Evolutionary conservation across 192 early-diverging fungal genomes (phyloP).

Genomic region (Thoreauomyces humboldtii): DNA sequence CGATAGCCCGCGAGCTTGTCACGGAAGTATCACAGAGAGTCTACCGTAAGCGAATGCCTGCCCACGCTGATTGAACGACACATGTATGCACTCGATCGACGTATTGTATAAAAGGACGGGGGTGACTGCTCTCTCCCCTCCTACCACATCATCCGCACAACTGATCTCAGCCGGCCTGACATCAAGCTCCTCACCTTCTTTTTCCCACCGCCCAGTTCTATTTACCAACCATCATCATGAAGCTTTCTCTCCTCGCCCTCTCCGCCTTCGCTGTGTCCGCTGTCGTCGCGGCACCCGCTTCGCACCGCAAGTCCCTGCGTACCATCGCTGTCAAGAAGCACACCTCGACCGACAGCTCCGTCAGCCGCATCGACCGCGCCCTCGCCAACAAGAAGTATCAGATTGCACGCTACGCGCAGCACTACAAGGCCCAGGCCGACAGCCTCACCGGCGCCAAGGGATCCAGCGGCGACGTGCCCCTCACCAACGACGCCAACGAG

Average conservation of each 20-base stretch:
- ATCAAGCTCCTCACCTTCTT: conserved; percentile 3
- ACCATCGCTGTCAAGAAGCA: neutral
- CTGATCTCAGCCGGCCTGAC: conserved; percentile 5
- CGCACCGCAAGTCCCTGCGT: no score
- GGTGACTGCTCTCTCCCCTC: no score
- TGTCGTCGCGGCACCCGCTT: neutral
- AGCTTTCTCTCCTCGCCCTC: neutral
- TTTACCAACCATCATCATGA: neutral
- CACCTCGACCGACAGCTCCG: neutral
- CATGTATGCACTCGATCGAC: no score
- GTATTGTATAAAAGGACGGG: no score
- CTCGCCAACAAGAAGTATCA: neutral
- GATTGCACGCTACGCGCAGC: no score
- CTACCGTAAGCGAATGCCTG: no score
- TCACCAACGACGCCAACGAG: conserved; percentile 8
- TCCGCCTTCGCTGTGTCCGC: neutral
- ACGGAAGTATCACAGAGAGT: no score
- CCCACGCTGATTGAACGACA: no score
- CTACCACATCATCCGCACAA: neutral
- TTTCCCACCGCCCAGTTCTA: neutral
- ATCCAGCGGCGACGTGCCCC: neutral
- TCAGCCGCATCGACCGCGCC: neutral
- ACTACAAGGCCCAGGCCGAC: neutral
- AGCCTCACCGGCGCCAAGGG: neutral
- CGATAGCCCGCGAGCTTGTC: no score